Conservation (phyloP, 805 yeast species). For the Naumovozyma dairenensis region DNA sequence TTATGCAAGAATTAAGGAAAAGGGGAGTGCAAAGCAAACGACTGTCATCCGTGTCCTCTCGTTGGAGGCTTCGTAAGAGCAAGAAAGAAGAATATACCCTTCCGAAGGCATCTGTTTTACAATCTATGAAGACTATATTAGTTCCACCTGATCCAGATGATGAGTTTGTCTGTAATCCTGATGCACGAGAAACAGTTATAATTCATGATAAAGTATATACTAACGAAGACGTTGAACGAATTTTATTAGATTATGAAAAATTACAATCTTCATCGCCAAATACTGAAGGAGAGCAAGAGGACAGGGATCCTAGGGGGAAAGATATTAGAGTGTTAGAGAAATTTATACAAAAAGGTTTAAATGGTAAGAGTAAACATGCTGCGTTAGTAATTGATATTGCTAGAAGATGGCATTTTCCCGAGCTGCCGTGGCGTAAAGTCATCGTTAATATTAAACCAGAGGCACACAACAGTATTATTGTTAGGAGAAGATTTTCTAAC, state of each 20-base stretch:
- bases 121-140: constrained; percentile 49
- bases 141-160: constrained; percentile 54
- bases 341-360: constrained; percentile 41
- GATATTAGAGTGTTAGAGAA: constrained; percentile 38
- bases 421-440: constrained; percentile 78
- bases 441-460: constrained; percentile 78
- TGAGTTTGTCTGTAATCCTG: constrained; percentile 49
- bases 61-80: not conserved
- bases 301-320: not conserved
- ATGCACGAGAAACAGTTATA: constrained; percentile 41
- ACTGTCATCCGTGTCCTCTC: not conserved
- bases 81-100: constrained; percentile 1
- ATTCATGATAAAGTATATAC: constrained; percentile 54
- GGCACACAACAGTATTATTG: constrained; percentile 89
- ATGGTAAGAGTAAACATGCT: constrained; percentile 61
- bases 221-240: constrained; percentile 29
- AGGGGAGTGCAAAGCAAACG: not conserved
- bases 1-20: constrained; percentile 15
- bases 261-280: not conserved
- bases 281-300: not conserved
- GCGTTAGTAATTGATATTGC: constrained; percentile 78
- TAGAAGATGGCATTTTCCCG: constrained; percentile 62
- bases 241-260: not conserved
- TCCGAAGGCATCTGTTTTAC: constrained; percentile 47
- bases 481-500: constrained; percentile 75